Percentiles rank a stretch among this genome's conserved stretches.
These are phyloP conservation scores for Stemphylium vesicarium DNA, from an alignment of 2,329 filamentous ascomycete species.

Conservation along the genomic window DNA sequence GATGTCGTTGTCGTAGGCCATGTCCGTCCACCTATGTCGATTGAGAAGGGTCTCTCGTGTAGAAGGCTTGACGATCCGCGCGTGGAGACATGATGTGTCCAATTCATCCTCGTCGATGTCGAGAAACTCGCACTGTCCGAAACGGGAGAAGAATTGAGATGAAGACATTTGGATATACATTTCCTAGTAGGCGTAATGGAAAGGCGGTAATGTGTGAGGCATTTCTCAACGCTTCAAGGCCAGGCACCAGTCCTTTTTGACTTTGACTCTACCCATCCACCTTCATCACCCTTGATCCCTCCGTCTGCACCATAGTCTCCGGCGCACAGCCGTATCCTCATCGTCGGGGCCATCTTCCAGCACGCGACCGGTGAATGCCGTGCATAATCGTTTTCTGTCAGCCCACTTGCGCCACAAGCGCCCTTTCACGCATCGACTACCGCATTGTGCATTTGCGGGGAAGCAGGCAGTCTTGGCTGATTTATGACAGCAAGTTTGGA, in stretches of 20 bases:
- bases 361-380: constrained; percentile 14
- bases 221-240: constrained; percentile 1
- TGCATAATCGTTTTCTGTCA: constrained; percentile 24
- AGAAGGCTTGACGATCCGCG: constrained; percentile 28
- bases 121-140: constrained; percentile 37
- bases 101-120: constrained; percentile 41
- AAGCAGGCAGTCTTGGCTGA: constrained; percentile 4
- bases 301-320: constrained; percentile 19
- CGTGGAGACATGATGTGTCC: constrained; percentile 36
- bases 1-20: constrained; percentile 14
- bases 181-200: constrained; percentile 1
- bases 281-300: constrained; percentile 20
- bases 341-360: constrained; percentile 17
- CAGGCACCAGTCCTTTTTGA: constrained; percentile 18
- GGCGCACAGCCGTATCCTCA: constrained; percentile 23
- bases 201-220: constrained; percentile 1
- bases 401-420: constrained; percentile 19
- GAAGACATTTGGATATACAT: constrained; percentile 29
- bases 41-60: constrained; percentile 27
- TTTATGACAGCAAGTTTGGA: constrained; percentile 1
- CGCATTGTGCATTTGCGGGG: constrained; percentile 20
- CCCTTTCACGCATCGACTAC: constrained; percentile 15
- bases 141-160: constrained; percentile 23
- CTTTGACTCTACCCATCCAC: constrained; percentile 5
- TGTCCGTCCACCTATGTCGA: constrained; percentile 13